Percentiles rank a stretch among this genome's conserved stretches.
phyloP scores from a whole-genome alignment of 2,329 filamentous ascomycete species.

The Cryphonectria naterciae region DNA sequence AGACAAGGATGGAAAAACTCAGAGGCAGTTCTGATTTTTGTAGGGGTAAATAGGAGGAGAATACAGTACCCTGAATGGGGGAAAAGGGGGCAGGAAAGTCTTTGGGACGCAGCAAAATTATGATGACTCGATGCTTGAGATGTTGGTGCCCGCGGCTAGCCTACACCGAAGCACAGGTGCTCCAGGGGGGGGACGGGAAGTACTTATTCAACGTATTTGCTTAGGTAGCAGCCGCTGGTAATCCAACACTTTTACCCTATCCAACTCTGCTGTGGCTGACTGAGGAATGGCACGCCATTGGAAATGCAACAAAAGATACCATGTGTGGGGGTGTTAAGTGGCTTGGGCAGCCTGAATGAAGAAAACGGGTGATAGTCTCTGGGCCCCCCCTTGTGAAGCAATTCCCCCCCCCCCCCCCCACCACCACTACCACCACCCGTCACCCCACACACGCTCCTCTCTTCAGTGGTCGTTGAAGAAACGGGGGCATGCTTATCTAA shows the following conservation, averaged over 20 bases:
- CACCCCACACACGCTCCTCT: not conserved
- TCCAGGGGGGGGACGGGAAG: no score
- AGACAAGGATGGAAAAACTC: not conserved
- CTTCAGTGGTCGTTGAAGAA: not conserved
- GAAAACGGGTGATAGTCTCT: not conserved
- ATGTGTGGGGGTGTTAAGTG: not conserved
- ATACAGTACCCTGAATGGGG: no score
- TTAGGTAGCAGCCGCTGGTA: not conserved
- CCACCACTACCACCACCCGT: not conserved
- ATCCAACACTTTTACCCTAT: not conserved
- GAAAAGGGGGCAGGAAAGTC: no score
- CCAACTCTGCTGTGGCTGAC: not conserved
- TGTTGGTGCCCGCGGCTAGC: no score
- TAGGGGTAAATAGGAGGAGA: no score
- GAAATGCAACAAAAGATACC: not conserved
- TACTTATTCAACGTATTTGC: not conserved
- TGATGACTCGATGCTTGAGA: not conserved
- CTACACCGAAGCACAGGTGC: no score
- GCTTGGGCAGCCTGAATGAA: not conserved
- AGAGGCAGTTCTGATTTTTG: not conserved
- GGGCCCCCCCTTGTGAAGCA: not conserved
- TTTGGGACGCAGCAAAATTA: no score
- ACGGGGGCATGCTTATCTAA: not conserved
- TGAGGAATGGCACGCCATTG: not conserved
- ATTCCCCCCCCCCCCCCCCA: not conserved